Evolutionary conservation across 2,329 filamentous ascomycete species (phyloP), one percentile per base, ranked within the genome.

Genomic region (Epichloe elymi): DNA sequence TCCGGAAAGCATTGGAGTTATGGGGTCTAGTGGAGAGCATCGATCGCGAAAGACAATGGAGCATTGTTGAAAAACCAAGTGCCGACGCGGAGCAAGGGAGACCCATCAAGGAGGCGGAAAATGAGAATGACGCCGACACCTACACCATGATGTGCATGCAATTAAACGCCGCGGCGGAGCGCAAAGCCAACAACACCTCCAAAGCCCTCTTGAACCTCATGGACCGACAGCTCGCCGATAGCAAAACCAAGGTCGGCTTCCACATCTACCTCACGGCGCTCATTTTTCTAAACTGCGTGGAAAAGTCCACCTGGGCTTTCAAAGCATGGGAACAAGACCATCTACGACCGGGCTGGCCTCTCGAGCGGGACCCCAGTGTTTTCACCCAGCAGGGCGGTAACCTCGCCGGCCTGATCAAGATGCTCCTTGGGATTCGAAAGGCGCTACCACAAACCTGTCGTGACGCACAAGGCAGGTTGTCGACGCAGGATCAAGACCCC

Each of bases 241-340:
- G 76, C 63, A 79, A 80, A 59, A 73, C 72, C 51, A 78, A 74
- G 57, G 72, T 79, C 49, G 75, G 75, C 35, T 82, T 81, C 58
- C 74, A 74, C 56, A 76, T 81, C 65, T 83, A 80, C 58, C 72
- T 83, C 20, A 75, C 79, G 3, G 74, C 78, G 3, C 63, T 84
- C 51, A 75, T 84, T 50, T 75, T 83, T 54, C 72, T 84, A 46
- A 82, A 82, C 59, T 82, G 79, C 56, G 71, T 83, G 14, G 81
- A 85, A 60, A 84, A 83, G 65, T 80, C 79, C 0, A 83, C 80
- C 0, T 85, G 80, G 81, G 76, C 78, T 1, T 83, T 83, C 66
- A 82, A 82, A 55, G 79, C 78, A 2, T 85, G 80, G 79, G 79
- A 83, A 57, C 77, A 83, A 60, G 74, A 79, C 51, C 75, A 76